These are phyloP conservation scores for Antrodiella citrinella DNA, from an alignment of 768 basidiomycete species.

Conservation along the genomic window DNA sequence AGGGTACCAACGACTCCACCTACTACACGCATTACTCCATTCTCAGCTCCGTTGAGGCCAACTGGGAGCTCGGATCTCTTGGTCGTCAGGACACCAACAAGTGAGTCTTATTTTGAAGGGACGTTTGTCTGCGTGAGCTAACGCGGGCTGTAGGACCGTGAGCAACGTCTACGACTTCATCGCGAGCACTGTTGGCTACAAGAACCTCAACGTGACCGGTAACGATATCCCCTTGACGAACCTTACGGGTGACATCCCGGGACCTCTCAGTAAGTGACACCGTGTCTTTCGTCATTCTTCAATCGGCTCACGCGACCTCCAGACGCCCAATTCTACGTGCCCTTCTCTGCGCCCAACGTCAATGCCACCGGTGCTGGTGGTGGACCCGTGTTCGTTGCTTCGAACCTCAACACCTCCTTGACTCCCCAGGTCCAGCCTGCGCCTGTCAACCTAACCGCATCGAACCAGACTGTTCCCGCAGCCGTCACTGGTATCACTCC, in stretches of 20 bases:
- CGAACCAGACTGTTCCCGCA: conserved; percentile 16
- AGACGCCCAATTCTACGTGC: conserved; percentile 28
- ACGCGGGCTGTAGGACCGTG: conserved; percentile 16
- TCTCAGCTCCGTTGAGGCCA: conserved; percentile 47
- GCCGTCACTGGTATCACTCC: not conserved
- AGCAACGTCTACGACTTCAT: conserved; percentile 48
- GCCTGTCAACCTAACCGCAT: conserved; percentile 33
- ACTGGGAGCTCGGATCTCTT: conserved; percentile 55
- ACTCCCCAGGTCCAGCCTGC: conserved; percentile 26
- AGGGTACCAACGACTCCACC: conserved; percentile 39
- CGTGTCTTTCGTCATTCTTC: not conserved
- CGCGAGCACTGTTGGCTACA: conserved; percentile 37
- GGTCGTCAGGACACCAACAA: conserved; percentile 51
- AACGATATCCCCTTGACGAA: conserved; percentile 29
- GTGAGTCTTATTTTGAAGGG: conserved; percentile 14
- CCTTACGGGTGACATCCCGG: conserved; percentile 32
- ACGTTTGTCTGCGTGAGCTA: not conserved
- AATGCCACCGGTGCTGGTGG: conserved; percentile 33
- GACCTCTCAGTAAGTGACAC: conserved; percentile 27
- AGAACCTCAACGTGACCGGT: conserved; percentile 25
- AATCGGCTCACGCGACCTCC: not conserved
- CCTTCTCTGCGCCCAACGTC: conserved; percentile 37
- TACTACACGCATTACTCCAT: conserved; percentile 58
- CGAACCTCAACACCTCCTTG: conserved; percentile 26
- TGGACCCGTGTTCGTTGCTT: conserved; percentile 31